A percentile compares a stretch with the other conserved stretches of the same genome.
Evolutionary conservation across 768 basidiomycete species (phyloP).

Genomic region (Podaxis pistillaris): DNA sequence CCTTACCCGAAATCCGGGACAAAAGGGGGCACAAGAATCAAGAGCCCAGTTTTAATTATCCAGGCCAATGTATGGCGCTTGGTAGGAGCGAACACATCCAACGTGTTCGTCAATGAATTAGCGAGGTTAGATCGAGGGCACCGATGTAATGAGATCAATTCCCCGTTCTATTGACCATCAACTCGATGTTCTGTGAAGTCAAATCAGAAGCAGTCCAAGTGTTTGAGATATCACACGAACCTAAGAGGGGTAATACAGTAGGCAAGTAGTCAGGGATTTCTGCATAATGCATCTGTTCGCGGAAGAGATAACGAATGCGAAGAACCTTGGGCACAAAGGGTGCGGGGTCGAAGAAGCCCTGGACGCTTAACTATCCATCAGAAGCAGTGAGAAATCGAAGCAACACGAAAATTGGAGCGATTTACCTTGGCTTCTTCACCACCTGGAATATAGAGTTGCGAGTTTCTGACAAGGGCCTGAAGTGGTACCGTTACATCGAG

Average conservation of each 20-base stretch:
- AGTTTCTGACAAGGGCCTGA: constrained; percentile 77
- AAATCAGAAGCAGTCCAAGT: constrained; percentile 14
- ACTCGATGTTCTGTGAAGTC: constrained; percentile 24
- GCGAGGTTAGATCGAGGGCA: background rate
- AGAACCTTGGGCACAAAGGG: constrained; percentile 70
- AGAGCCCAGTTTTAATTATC: background rate
- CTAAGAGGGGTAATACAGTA: constrained; percentile 73
- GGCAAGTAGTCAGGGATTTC: constrained; percentile 72
- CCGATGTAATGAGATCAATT: background rate
- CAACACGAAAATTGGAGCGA: background rate
- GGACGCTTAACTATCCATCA: constrained; percentile 56
- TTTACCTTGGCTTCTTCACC: constrained; percentile 66
- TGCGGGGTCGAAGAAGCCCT: constrained; percentile 88
- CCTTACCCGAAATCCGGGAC: background rate
- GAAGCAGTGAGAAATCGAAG: constrained; percentile 7
- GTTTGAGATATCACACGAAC: constrained; percentile 37
- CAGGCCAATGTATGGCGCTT: background rate
- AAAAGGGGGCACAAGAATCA: background rate
- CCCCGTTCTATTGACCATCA: constrained; percentile 12
- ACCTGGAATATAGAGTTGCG: constrained; percentile 76
- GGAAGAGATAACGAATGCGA: constrained; percentile 75
- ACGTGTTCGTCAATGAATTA: background rate
- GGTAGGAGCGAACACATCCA: background rate
- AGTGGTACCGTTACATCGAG: constrained; percentile 80
- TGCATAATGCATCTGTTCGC: constrained; percentile 68